These are phyloP conservation scores for Parietaria judaica DNA, from an alignment of 306 rosid genomes.

Conservation along the genomic window DNA sequence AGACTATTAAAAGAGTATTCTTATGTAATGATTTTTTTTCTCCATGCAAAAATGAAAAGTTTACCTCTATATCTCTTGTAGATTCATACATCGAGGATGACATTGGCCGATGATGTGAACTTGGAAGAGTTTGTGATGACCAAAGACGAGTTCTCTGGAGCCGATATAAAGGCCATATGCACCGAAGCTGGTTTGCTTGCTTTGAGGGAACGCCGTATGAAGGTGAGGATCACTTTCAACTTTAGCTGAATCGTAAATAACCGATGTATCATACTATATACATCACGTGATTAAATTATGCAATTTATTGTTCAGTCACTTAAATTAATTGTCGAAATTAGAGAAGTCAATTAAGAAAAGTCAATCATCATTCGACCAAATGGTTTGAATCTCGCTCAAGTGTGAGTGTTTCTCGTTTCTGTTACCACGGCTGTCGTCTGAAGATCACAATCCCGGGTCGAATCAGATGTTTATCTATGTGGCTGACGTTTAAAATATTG, in stretches of 20 bases:
- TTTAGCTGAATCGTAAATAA: background rate
- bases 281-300: background rate
- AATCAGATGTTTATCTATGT: background rate
- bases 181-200: constrained; percentile 98
- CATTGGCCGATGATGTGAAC: constrained; percentile 94
- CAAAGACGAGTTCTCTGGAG: constrained; percentile 97
- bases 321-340: background rate
- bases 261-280: too few species aligned
- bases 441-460: too few species aligned
- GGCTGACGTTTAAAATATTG: constrained; percentile 5
- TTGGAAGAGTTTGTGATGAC: constrained; percentile 97
- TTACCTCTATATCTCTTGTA: constrained; percentile 20
- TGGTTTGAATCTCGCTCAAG: too few species aligned
- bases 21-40: constrained; percentile 1
- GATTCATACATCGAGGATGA: constrained; percentile 99
- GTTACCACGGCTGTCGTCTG: too few species aligned
- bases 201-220: constrained; percentile 92
- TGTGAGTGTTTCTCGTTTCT: too few species aligned
- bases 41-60: too few species aligned
- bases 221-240: constrained; percentile 41
- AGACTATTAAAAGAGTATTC: constrained; percentile 6
- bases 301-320: background rate
- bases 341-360: background rate
- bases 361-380: too few species aligned
- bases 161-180: constrained; percentile 96